These are phyloP conservation scores for Lichenothelia convexa DNA, from an alignment of 495 filamentous ascomycete genomes.

Conservation along the genomic window DNA sequence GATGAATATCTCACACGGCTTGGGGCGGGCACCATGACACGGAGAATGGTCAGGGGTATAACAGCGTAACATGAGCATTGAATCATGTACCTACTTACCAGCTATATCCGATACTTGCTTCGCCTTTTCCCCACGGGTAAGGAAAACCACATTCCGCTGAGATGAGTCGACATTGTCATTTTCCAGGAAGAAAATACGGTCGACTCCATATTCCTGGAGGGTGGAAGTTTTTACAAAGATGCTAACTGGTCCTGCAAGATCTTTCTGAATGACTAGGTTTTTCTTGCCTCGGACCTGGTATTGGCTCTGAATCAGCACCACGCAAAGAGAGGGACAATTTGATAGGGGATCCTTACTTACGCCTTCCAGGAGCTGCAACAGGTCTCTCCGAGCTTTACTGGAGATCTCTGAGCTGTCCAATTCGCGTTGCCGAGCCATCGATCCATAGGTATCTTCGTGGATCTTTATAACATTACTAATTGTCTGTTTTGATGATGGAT, in stretches of 20 bases:
- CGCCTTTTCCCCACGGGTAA: slow-evolving; percentile 73
- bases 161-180: slow-evolving; percentile 84
- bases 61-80: background rate
- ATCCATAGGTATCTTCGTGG: no score
- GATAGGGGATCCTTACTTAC: slow-evolving; percentile 8
- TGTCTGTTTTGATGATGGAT: no score
- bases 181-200: slow-evolving; percentile 87
- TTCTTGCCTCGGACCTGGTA: slow-evolving; percentile 89
- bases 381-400: slow-evolving; percentile 15
- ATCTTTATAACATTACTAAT: no score
- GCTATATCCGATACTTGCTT: slow-evolving; percentile 67
- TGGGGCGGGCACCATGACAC: no score
- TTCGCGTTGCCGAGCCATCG: slow-evolving; percentile 3
- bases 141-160: slow-evolving; percentile 89
- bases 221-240: slow-evolving; percentile 86
- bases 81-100: slow-evolving; percentile 40
- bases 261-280: slow-evolving; percentile 84
- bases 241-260: slow-evolving; percentile 73
- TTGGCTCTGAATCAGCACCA: background rate
- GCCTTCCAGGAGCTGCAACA: slow-evolving; percentile 17
- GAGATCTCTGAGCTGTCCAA: slow-evolving; percentile 16
- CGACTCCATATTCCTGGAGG: slow-evolving; percentile 84
- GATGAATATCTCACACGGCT: no score
- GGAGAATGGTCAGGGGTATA: no score
- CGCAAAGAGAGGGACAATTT: background rate